Evolutionary conservation across 2,329 filamentous ascomycete species (phyloP).

Genomic region (Onygenales sp.): DNA sequence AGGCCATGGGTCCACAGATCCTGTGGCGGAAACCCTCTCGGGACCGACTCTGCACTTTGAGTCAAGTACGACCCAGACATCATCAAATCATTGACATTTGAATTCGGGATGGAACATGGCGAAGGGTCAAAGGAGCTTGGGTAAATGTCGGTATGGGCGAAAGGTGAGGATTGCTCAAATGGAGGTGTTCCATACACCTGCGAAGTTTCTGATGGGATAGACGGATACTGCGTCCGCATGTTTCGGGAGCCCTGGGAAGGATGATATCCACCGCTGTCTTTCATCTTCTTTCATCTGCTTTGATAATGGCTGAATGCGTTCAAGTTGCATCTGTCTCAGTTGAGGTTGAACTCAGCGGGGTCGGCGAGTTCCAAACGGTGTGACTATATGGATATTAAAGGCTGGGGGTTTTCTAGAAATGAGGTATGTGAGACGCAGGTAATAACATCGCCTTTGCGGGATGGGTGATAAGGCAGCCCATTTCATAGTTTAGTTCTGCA

Average conservation of each 20-base stretch:
- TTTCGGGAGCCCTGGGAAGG: background rate
- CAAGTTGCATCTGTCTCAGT: conserved; percentile 8
- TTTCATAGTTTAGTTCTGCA: conserved; percentile 7
- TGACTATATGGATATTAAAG: conserved; percentile 6
- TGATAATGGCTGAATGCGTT: conserved; percentile 2
- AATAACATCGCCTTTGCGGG: conserved; percentile 8
- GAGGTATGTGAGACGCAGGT: conserved; percentile 15
- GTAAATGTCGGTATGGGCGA: background rate
- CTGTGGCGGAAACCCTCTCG: background rate
- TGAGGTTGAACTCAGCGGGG: conserved; percentile 7
- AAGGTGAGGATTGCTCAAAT: background rate
- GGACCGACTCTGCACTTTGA: background rate
- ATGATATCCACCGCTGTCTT: background rate
- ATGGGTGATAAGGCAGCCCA: conserved; percentile 3
- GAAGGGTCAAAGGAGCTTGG: background rate
- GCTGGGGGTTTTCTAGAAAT: conserved; percentile 10
- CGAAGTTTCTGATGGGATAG: background rate
- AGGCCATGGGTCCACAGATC: background rate
- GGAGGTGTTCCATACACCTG: conserved; percentile 2
- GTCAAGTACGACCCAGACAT: background rate
- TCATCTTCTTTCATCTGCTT: conserved; percentile 4
- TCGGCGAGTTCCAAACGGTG: conserved; percentile 5
- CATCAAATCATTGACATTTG: background rate
- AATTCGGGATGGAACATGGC: background rate
- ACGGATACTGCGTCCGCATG: background rate